Evolutionary conservation across 2,329 filamentous ascomycete species (phyloP).

Genomic region (Fusarium chlamydosporum): DNA sequence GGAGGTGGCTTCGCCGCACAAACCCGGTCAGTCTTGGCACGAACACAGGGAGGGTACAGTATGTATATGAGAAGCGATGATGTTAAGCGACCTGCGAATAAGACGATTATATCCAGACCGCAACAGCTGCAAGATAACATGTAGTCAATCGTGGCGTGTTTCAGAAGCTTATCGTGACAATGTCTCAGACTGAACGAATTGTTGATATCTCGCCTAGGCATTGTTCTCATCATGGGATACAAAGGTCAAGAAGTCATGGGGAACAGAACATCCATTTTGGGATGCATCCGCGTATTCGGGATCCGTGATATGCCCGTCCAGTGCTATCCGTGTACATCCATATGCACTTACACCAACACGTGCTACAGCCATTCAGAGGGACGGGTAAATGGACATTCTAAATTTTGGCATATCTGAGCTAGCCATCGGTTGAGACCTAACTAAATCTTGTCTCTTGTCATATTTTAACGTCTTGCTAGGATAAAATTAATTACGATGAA

Average conservation of each 20-base stretch:
- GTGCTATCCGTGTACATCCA: not conserved
- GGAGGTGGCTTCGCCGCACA: conserved; percentile 21
- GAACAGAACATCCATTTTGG: not conserved
- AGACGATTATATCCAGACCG: conserved; percentile 20
- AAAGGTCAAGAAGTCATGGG: conserved; percentile 12
- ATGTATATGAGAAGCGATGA: not conserved
- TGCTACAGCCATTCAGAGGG: not conserved
- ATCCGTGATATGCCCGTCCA: not conserved
- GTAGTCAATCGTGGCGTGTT: conserved; percentile 10
- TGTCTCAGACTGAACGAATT: not conserved
- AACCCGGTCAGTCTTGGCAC: not conserved
- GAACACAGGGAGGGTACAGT: too few relatives aligned
- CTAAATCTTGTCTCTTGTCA: conserved; percentile 8
- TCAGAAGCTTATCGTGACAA: not conserved
- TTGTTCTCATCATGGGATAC: conserved; percentile 7
- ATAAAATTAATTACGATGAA: not conserved
- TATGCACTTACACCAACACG: not conserved
- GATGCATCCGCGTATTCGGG: conserved; percentile 29
- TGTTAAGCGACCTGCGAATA: conserved; percentile 5
- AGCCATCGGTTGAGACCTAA: not conserved
- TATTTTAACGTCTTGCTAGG: conserved; percentile 1
- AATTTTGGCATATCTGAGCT: conserved; percentile 3
- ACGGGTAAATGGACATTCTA: conserved; percentile 1
- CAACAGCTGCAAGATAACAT: conserved; percentile 10
- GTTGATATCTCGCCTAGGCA: conserved; percentile 5